Percentiles rank a stretch among this genome's conserved stretches.
These are phyloP conservation scores for Heliamphora exappendiculata DNA, from an alignment of 148 eudicot genomes.

Conservation along the genomic window DNA sequence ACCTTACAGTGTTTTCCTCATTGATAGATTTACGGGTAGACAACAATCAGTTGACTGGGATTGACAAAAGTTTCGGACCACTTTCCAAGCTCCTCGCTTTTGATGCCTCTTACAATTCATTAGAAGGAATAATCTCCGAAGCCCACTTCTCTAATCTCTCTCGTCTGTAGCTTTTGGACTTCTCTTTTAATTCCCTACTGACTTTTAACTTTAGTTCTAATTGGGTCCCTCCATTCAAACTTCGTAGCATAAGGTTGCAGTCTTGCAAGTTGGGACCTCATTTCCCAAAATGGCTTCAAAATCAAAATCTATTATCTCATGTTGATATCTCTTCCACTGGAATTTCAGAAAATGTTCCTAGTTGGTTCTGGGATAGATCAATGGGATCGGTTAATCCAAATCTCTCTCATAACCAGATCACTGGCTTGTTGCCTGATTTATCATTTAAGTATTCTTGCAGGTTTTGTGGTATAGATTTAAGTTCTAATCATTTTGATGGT, in stretches of 20 bases:
- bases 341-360: background rate
- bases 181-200: background rate
- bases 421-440: slow-evolving; percentile 7
- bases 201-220: background rate
- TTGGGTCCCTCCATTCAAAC: slow-evolving; percentile 20
- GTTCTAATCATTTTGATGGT: slow-evolving; percentile 9
- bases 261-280: slow-evolving; percentile 12
- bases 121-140: slow-evolving; percentile 9
- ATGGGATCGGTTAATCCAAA: background rate
- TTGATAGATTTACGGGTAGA: background rate
- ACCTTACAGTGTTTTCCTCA: background rate
- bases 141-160: slow-evolving; percentile 12
- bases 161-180: background rate
- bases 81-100: slow-evolving; percentile 12
- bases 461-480: background rate
- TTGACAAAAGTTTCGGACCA: background rate
- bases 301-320: background rate
- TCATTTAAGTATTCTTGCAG: background rate
- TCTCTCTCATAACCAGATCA: slow-evolving; percentile 16
- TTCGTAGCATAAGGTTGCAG: background rate
- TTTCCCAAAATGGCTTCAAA: slow-evolving; percentile 17
- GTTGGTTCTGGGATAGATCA: slow-evolving; percentile 10
- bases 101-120: background rate
- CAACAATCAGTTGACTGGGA: background rate
- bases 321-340: slow-evolving; percentile 4